Conservation (phyloP, 75 land plant species). For the Cupressus sempervirens region DNA sequence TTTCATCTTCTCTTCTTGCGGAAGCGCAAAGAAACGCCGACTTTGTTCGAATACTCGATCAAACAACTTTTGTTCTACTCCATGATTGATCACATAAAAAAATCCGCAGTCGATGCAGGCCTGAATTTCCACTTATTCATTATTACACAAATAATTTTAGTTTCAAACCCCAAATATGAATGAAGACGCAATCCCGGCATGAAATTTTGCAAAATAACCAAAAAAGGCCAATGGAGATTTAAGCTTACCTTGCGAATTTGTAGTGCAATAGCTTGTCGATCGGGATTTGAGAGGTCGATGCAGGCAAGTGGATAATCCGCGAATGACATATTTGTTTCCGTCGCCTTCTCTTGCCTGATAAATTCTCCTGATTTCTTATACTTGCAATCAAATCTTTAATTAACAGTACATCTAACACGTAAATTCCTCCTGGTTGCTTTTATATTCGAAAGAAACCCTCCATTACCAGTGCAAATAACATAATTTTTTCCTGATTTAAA, state of each 20-base stretch:
- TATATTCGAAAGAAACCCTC: too few relatives aligned
- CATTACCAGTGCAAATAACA: too few relatives aligned
- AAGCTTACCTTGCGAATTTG: slow-evolving; percentile 5
- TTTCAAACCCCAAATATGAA: too few relatives aligned
- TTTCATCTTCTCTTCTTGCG: slow-evolving; percentile 66
- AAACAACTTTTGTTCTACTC: slow-evolving; percentile 50
- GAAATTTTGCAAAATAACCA: neutral
- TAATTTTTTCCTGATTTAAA: neutral
- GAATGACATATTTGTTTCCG: neutral
- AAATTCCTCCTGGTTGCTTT: neutral
- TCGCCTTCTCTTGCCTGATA: neutral
- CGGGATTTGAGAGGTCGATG: slow-evolving; percentile 26
- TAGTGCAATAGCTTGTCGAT: slow-evolving; percentile 15
- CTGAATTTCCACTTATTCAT: slow-evolving; percentile 19
- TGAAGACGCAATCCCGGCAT: neutral
- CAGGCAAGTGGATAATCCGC: slow-evolving; percentile 13
- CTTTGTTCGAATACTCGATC: slow-evolving; percentile 59
- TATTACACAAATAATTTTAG: neutral
- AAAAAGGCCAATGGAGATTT: neutral
- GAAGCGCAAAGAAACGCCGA: slow-evolving; percentile 60
- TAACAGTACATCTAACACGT: too few relatives aligned
- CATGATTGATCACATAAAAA: slow-evolving; percentile 88
- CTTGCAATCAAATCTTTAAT: too few relatives aligned
- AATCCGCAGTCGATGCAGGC: slow-evolving; percentile 80
- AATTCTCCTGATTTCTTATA: too few relatives aligned